Evolutionary conservation across 306 rosid species (phyloP).

Genomic region (Quercus rubra): DNA sequence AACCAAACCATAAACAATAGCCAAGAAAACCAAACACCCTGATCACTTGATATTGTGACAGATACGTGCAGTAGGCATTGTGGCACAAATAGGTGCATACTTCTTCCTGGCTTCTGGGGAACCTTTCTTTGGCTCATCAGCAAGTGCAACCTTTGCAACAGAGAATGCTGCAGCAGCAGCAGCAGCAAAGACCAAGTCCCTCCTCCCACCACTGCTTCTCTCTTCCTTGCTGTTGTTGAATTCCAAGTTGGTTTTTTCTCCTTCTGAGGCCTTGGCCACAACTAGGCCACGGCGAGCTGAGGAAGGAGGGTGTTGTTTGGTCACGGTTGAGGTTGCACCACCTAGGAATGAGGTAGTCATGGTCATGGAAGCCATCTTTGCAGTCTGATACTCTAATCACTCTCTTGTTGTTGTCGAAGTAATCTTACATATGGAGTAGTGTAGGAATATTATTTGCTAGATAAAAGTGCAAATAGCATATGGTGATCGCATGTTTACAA

Average conservation of each 20-base stretch:
- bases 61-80: constrained; percentile 66
- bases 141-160: constrained; percentile 48
- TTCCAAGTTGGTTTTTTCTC: constrained; percentile 21
- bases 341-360: constrained; percentile 47
- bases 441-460: background rate
- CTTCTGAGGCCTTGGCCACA: constrained; percentile 41
- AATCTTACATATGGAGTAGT: background rate
- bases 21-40: background rate
- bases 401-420: background rate
- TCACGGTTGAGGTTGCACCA: constrained; percentile 18
- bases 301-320: constrained; percentile 13
- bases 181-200: constrained; percentile 47
- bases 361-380: constrained; percentile 53
- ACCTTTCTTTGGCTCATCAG: constrained; percentile 52
- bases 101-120: constrained; percentile 51
- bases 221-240: constrained; percentile 29
- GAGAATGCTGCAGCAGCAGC: constrained; percentile 42
- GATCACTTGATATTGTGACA: constrained; percentile 42
- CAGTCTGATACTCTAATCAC: background rate
- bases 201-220: constrained; percentile 41
- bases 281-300: constrained; percentile 21
- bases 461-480: constrained; percentile 6
- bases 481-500: background rate
- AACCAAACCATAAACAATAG: background rate
- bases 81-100: constrained; percentile 51